Evolutionary conservation across 176 grass and related monocot species (phyloP).

Genomic region (Triticum timopheevii): DNA sequence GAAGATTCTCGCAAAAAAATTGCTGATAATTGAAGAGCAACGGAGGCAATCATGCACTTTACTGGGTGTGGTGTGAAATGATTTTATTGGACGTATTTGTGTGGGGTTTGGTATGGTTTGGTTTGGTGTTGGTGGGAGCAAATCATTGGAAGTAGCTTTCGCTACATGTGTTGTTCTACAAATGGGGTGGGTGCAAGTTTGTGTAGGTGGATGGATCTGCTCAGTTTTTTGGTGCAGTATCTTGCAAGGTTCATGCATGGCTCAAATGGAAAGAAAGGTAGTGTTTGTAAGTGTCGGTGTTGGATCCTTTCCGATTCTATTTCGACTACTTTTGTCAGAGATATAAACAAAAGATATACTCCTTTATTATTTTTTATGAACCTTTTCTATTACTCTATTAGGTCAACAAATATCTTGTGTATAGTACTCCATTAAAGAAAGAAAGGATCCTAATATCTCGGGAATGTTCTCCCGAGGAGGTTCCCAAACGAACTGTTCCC

Average conservation of each 20-base stretch:
- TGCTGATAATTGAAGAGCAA: no score
- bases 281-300: background rate
- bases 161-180: background rate
- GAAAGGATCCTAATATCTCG: no score
- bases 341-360: background rate
- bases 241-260: background rate
- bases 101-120: background rate
- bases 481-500: no score
- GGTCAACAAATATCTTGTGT: no score
- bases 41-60: background rate
- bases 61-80: background rate
- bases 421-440: no score
- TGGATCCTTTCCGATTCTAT: no score
- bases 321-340: no score
- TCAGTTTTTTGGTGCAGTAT: background rate
- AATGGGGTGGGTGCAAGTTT: background rate
- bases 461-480: no score
- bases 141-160: slow-evolving; percentile 3
- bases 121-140: background rate
- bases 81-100: background rate
- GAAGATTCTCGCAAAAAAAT: no score
- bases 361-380: background rate
- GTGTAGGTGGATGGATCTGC: background rate
- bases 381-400: no score
- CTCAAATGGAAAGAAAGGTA: background rate